Evolutionary conservation across 2,329 filamentous ascomycete species (phyloP).

Genomic region (Cladophialophora carrionii): DNA sequence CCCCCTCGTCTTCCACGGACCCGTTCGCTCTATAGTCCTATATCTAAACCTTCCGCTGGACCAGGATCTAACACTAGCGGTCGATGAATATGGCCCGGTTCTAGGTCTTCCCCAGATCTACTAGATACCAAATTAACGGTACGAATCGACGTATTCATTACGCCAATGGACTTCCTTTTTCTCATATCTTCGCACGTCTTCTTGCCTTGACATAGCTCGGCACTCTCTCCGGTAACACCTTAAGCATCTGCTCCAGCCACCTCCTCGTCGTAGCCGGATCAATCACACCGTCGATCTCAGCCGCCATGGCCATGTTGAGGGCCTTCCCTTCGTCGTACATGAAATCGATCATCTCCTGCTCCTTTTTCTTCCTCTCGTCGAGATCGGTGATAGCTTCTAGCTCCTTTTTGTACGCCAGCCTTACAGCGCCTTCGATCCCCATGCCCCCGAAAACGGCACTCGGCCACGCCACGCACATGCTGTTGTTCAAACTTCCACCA

Average conservation of each 20-base stretch:
- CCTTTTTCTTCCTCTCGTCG: conserved; percentile 29
- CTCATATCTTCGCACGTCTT: conserved; percentile 32
- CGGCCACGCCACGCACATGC: conserved; percentile 33
- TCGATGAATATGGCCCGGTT: too few species aligned
- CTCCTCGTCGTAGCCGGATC: conserved; percentile 33
- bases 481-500: conserved; percentile 32
- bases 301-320: conserved; percentile 30
- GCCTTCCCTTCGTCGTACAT: conserved; percentile 33
- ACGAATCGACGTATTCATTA: conserved; percentile 13
- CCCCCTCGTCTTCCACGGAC: too few species aligned
- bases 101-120: not conserved
- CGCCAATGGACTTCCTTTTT: conserved; percentile 18
- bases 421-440: conserved; percentile 32
- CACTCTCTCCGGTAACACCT: conserved; percentile 30
- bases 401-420: conserved; percentile 31
- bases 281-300: conserved; percentile 32
- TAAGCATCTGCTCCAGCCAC: conserved; percentile 32
- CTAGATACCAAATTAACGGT: conserved; percentile 11
- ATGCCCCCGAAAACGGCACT: conserved; percentile 33
- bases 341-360: conserved; percentile 33
- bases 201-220: conserved; percentile 31
- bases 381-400: conserved; percentile 29
- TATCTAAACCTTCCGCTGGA: too few species aligned
- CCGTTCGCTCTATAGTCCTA: too few species aligned
- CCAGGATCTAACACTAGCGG: too few species aligned